Evolutionary conservation across 306 rosid genomes (phyloP).

Genomic region (Glycine tomentella): DNA sequence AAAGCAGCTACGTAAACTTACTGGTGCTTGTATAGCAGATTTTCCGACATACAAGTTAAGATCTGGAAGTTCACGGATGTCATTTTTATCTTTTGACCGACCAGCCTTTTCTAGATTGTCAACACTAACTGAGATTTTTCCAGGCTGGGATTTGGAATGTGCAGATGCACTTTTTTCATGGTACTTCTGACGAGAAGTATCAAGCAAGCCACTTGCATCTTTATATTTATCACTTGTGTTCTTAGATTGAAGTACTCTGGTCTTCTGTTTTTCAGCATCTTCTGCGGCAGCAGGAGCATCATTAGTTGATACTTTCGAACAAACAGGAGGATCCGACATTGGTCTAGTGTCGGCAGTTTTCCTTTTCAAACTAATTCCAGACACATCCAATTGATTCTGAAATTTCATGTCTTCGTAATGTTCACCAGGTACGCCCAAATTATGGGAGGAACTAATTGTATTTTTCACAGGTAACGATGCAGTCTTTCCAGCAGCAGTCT

Average conservation of each 20-base stretch:
- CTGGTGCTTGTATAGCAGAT: constrained; percentile 59
- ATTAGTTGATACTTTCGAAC: no score
- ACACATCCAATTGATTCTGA: no score
- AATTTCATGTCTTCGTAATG: no score
- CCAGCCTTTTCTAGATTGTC: constrained; percentile 61
- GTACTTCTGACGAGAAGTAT: constrained; percentile 59
- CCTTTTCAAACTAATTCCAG: no score
- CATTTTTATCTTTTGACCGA: constrained; percentile 69
- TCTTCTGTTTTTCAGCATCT: no score
- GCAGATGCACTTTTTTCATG: constrained; percentile 64
- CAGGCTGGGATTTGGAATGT: constrained; percentile 68
- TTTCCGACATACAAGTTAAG: constrained; percentile 66
- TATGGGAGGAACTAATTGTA: constrained; percentile 57
- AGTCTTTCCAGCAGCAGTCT: constrained; percentile 66
- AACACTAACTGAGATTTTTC: constrained; percentile 53
- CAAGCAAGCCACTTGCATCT: constrained; percentile 65
- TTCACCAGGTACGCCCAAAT: no score
- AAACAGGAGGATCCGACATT: no score
- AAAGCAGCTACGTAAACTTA: constrained; percentile 55
- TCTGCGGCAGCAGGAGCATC: no score
- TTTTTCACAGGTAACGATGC: constrained; percentile 58
- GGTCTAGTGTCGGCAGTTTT: no score
- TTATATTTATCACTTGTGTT: constrained; percentile 59
- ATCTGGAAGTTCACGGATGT: constrained; percentile 65
- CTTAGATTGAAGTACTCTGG: no score